Conservation (phyloP, 2,329 filamentous ascomycete species). For the Colletotrichum sp. region DNA sequence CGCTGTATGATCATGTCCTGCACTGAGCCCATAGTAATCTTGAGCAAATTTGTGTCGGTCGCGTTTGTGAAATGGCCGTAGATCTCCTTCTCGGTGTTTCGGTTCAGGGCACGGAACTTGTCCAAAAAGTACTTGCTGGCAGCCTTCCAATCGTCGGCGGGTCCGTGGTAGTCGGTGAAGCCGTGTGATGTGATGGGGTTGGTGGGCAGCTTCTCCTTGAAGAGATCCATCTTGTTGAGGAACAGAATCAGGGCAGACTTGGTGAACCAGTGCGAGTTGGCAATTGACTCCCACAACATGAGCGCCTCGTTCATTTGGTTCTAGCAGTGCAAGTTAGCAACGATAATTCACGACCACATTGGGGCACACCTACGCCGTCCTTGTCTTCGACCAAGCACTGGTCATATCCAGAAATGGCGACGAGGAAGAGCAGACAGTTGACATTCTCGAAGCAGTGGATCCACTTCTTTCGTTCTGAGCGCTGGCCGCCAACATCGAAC, state of each 20-base stretch:
- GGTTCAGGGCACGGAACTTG: conserved; percentile 79
- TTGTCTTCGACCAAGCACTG: conserved; percentile 96
- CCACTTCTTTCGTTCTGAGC: conserved; percentile 96
- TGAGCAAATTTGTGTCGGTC: conserved; percentile 75
- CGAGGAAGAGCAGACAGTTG: conserved; percentile 89
- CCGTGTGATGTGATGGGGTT: conserved; percentile 76
- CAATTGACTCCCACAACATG: conserved; percentile 86
- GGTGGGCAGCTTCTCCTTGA: conserved; percentile 75
- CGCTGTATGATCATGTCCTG: conserved; percentile 89
- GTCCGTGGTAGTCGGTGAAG: conserved; percentile 80
- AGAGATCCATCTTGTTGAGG: conserved; percentile 87
- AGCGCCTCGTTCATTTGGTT: conserved; percentile 92
- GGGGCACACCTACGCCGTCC: conserved; percentile 74
- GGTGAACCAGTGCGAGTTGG: conserved; percentile 86
- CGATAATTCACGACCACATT: neutral
- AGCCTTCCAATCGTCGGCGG: conserved; percentile 73
- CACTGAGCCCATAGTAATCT: conserved; percentile 85
- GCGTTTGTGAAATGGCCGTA: conserved; percentile 69
- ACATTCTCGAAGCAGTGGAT: conserved; percentile 97
- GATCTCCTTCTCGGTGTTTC: conserved; percentile 68
- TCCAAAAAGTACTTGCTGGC: conserved; percentile 83
- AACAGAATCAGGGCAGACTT: conserved; percentile 84
- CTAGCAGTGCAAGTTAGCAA: conserved; percentile 44
- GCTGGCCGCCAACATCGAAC: conserved; percentile 93
- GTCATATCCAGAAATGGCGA: conserved; percentile 95